Conservation (phyloP, 192 early-diverging fungal genomes). For the Funneliformis mosseae region DNA sequence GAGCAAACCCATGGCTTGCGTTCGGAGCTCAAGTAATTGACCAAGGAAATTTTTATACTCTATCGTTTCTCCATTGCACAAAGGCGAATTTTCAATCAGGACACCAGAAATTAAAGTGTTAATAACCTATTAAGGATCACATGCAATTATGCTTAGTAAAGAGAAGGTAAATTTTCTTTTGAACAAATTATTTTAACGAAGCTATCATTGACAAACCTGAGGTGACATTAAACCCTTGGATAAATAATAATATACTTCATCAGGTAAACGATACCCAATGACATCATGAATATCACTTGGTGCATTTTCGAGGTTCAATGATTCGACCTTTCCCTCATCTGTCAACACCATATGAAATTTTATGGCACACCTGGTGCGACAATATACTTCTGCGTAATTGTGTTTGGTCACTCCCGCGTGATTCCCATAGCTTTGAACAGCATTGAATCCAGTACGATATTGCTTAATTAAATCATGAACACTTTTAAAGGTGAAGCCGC, state of each 20-base stretch:
- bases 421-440: constrained; percentile 66
- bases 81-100: constrained; percentile 68
- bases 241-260: constrained; percentile 69
- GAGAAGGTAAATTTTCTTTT: background rate
- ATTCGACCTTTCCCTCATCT: constrained; percentile 69
- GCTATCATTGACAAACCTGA: constrained; percentile 34
- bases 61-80: constrained; percentile 78
- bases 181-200: background rate
- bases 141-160: background rate
- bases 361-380: constrained; percentile 71
- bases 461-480: constrained; percentile 67
- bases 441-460: constrained; percentile 73
- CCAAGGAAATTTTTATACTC: constrained; percentile 72
- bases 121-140: constrained; percentile 44
- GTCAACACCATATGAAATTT: constrained; percentile 72
- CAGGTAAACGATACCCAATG: constrained; percentile 77
- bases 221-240: constrained; percentile 66
- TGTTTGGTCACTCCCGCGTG: constrained; percentile 54
- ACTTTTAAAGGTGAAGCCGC: constrained; percentile 69
- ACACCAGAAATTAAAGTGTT: constrained; percentile 67
- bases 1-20: constrained; percentile 58
- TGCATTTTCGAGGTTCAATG: constrained; percentile 61
- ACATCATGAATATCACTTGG: constrained; percentile 82
- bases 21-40: constrained; percentile 60
- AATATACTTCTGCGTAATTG: constrained; percentile 72